phyloP scores from a whole-genome alignment of 352 stramenopile species.

The Pilasporangium apinafurcum region DNA sequence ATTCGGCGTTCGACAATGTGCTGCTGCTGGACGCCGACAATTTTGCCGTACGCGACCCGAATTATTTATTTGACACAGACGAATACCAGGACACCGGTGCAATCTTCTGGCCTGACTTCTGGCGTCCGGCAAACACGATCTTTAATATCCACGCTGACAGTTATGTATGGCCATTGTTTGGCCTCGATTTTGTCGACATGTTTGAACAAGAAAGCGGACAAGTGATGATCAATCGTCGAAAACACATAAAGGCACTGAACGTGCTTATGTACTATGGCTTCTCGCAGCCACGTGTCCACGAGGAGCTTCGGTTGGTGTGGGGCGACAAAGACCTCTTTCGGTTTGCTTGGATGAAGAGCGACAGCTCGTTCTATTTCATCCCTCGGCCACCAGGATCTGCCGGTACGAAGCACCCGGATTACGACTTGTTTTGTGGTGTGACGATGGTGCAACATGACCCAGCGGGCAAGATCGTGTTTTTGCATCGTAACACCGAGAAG shows the following conservation, averaged over 20 bases:
- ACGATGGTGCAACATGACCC: constrained; percentile 16
- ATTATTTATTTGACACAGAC: constrained; percentile 27
- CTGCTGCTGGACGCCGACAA: constrained; percentile 60
- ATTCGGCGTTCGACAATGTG: constrained; percentile 43
- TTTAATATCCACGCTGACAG: constrained; percentile 16
- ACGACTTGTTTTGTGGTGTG: constrained; percentile 13
- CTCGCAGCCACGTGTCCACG: background rate
- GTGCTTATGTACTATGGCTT: constrained; percentile 20
- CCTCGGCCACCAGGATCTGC: constrained; percentile 6
- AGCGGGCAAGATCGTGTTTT: constrained; percentile 12
- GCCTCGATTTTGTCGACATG: constrained; percentile 13
- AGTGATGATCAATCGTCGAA: constrained; percentile 9
- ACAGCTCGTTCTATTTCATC: constrained; percentile 14
- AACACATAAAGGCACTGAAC: constrained; percentile 10
- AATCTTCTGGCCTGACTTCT: constrained; percentile 17
- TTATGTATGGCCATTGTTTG: constrained; percentile 15
- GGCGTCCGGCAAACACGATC: constrained; percentile 12
- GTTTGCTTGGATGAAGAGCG: constrained; percentile 17
- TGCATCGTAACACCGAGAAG: constrained; percentile 18
- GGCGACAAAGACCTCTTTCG: constrained; percentile 16
- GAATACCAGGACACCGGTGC: constrained; percentile 8
- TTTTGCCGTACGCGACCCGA: constrained; percentile 45
- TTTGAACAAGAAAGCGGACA: constrained; percentile 19
- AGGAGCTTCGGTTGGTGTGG: constrained; percentile 10
- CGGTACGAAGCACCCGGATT: constrained; percentile 9